phyloP scores from a whole-genome alignment of 805 yeast genomes.

The Candida peoriensis region DNA sequence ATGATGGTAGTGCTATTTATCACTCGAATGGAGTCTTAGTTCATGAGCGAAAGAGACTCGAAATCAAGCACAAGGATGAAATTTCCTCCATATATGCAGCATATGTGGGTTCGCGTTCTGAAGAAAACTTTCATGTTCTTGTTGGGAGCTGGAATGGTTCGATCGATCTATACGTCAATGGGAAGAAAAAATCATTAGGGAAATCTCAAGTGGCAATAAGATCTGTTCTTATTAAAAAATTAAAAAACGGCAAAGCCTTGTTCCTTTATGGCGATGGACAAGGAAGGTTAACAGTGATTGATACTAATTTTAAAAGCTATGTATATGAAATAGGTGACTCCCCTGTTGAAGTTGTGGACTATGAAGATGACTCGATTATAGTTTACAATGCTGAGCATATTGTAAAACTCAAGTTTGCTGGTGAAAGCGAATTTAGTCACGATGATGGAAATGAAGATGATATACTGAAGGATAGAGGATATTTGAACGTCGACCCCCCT shows the following conservation, averaged over 20 bases:
- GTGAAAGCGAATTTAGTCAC: too few species aligned
- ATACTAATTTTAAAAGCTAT: neutral
- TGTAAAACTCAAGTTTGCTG: too few species aligned
- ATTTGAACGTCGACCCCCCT: constrained; percentile 13
- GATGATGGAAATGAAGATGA: constrained; percentile 5
- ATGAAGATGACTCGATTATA: constrained; percentile 6
- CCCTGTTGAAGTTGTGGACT: constrained; percentile 19
- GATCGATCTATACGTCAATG: constrained; percentile 6
- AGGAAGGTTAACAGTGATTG: constrained; percentile 12
- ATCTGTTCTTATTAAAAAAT: constrained; percentile 15
- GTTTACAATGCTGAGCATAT: constrained; percentile 18
- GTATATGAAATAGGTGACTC: constrained; percentile 17
- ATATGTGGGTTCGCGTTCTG: too few species aligned
- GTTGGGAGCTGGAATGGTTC: constrained; percentile 24
- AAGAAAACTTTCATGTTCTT: constrained; percentile 4
- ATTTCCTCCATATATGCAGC: constrained; percentile 10
- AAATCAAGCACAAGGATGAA: constrained; percentile 11
- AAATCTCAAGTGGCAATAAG: constrained; percentile 11
- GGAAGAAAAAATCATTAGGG: constrained; percentile 3
- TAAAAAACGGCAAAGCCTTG: neutral
- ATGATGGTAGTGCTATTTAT: too few species aligned
- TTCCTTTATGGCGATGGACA: constrained; percentile 21
- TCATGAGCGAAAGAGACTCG: neutral
- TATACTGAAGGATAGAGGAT: constrained; percentile 12
- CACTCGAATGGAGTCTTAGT: neutral